Base-by-base conservation (phyloP, 2,329 filamentous ascomycete species). In the Dactylella cylindrospora region DNA sequence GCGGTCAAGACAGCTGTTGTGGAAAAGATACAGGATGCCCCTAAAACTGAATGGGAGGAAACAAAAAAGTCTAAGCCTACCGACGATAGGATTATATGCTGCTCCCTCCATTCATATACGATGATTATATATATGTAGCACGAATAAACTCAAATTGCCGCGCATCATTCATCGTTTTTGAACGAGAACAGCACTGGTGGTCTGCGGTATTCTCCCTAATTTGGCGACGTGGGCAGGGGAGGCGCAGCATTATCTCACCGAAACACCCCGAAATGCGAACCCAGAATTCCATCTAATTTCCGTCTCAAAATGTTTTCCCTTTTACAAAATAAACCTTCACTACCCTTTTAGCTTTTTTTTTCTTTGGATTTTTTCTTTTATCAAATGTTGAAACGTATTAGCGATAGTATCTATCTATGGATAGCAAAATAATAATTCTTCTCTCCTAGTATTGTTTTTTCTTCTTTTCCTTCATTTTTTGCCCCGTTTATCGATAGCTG, bases 171-270 rank as follows among this genome's bases (percentile, higher is more conserved):
- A n/a, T 15, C n/a, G n/a, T n/a, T n/a, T n/a, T n/a, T n/a, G n/a
- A n/a, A n/a, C n/a, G n/a, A n/a, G n/a, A n/a, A n/a, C n/a, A n/a
- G n/a, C n/a, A n/a, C n/a, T n/a, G n/a, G n/a, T n/a, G 55, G 36
- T 4, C 33, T 61, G 55, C 57, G 57, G 53, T n/a, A n/a, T n/a
- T n/a, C n/a, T n/a, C n/a, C n/a, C n/a, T n/a, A n/a, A n/a, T n/a
- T n/a, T n/a, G n/a, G n/a, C n/a, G n/a, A n/a, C n/a, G n/a, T n/a
- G n/a, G 57, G 41, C 41, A 62, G 43, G 57, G 57, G 57, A 62
- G 57, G 57, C 57, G 57, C 57, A 62, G 57, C 49, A 62, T 44
- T 45, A 62, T 62, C 57, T 62, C 57, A 62, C 57, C 57, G 49
- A 49, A 62, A 62, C 49, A 62, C 39, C 57, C 57, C 55, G 47